Conservation (phyloP, 345 rosid genomes). For the Populus simonii region DNA sequence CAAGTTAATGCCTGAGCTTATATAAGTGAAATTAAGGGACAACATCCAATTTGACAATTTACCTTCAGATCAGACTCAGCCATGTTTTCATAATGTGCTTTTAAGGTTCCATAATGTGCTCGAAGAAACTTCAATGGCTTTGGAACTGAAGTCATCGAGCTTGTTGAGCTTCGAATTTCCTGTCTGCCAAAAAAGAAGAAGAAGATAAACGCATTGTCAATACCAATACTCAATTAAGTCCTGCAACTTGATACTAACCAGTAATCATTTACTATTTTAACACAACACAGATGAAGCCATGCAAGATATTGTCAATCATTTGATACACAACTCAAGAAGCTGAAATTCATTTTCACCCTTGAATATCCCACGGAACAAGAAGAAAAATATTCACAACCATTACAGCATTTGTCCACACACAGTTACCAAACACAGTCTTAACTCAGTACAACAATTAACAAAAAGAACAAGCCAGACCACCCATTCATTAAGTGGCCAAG, state of each 20-base stretch:
- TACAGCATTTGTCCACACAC: not conserved
- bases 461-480: not conserved
- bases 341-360: not conserved
- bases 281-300: not conserved
- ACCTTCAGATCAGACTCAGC: slow-evolving; percentile 72
- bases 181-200: slow-evolving; percentile 44
- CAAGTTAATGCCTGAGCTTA: not conserved
- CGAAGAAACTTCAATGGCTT: slow-evolving; percentile 97
- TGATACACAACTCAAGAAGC: not conserved
- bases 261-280: not conserved
- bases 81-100: slow-evolving; percentile 65
- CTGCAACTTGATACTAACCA: not conserved
- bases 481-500: not conserved
- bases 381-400: not conserved
- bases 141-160: slow-evolving; percentile 98
- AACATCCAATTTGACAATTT: not conserved
- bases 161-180: slow-evolving; percentile 84
- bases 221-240: not conserved
- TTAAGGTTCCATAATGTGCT: slow-evolving; percentile 88
- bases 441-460: not conserved
- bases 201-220: not conserved
- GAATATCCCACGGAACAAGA: not conserved
- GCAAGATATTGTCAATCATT: not conserved
- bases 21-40: not conserved
- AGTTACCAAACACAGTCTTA: not conserved